Conservation (phyloP, 1,284 basidiomycete genomes). For the Apiotrichum siamense region DNA sequence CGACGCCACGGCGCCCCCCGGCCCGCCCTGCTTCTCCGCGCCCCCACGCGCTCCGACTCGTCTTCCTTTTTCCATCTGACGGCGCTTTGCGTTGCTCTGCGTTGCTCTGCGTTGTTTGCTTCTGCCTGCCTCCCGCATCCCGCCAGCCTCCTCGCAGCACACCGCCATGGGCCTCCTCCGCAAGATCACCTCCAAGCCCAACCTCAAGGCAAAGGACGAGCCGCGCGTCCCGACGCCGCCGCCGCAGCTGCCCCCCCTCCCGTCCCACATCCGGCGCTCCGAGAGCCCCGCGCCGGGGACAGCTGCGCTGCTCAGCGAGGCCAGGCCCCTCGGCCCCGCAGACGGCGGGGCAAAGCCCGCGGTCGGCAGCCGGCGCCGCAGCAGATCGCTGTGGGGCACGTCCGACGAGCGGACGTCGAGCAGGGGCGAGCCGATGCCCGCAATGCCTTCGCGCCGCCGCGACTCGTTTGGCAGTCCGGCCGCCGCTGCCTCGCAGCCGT, state of each 20-base stretch:
- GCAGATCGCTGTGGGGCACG: neutral
- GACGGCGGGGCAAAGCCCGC: neutral
- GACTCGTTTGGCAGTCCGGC: constrained; percentile 1
- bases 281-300: neutral
- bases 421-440: no score
- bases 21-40: no score
- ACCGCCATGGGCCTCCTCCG: constrained; percentile 16
- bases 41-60: no score
- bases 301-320: no score
- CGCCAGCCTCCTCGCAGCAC: neutral
- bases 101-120: no score
- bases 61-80: no score
- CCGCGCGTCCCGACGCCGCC: constrained; percentile 10
- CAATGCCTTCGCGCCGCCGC: neutral
- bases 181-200: constrained; percentile 12
- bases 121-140: no score
- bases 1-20: no score
- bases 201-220: constrained; percentile 10
- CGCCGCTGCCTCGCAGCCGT: constrained; percentile 25
- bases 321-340: neutral
- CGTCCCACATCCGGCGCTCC: constrained; percentile 14
- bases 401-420: neutral
- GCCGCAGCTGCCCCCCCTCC: constrained; percentile 18
- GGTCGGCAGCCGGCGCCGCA: neutral
- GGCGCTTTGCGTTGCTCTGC: no score